phyloP scores from a whole-genome alignment of 257 asterid genomes.

The Nyctanthes arbortristis region DNA sequence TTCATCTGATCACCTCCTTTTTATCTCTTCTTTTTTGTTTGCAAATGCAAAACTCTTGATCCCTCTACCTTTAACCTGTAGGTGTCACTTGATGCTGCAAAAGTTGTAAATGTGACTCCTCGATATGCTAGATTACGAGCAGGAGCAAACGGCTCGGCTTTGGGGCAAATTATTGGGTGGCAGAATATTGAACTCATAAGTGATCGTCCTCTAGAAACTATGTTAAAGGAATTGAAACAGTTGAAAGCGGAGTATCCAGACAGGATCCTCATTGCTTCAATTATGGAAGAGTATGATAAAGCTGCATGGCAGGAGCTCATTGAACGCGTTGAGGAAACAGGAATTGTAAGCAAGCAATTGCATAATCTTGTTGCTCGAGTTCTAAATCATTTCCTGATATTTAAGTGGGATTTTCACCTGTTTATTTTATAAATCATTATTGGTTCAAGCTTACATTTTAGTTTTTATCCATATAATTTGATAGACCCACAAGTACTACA shows the following conservation, averaged over 20 bases:
- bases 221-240: constrained; percentile 81
- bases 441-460: too few species aligned
- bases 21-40: neutral
- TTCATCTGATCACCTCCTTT: neutral
- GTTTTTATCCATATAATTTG: too few species aligned
- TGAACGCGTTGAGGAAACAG: constrained; percentile 84
- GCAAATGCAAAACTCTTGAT: neutral
- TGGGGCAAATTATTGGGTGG: constrained; percentile 95
- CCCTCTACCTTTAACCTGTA: constrained; percentile 19
- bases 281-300: constrained; percentile 94
- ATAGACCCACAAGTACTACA: too few species aligned
- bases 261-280: constrained; percentile 92
- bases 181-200: constrained; percentile 91
- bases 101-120: constrained; percentile 95
- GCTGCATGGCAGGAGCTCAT: constrained; percentile 94
- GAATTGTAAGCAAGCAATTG: constrained; percentile 63
- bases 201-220: constrained; percentile 88
- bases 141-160: constrained; percentile 74
- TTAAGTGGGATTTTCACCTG: neutral
- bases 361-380: constrained; percentile 1
- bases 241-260: constrained; percentile 87
- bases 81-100: constrained; percentile 93
- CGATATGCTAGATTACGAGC: constrained; percentile 84
- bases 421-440: too few species aligned
- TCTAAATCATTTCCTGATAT: neutral